Evolutionary conservation across 1,139 yeast genomes (phyloP).

Genomic region (Arxiozyma telluris): DNA sequence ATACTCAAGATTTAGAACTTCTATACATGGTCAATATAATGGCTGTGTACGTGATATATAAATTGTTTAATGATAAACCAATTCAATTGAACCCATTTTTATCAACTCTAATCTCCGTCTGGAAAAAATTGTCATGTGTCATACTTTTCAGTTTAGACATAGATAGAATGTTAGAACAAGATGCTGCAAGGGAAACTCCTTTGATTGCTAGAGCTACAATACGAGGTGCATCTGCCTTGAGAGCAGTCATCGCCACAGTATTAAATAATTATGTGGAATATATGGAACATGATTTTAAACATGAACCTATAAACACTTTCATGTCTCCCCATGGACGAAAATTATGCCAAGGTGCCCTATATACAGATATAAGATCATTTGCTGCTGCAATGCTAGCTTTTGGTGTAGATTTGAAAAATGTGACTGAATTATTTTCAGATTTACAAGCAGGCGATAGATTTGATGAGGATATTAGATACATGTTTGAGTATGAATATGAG

Average conservation of each 20-base stretch:
- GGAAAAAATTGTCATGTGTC: conserved; percentile 57
- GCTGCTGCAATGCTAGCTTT: conserved; percentile 39
- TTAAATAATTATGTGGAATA: conserved; percentile 39
- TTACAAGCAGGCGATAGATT: conserved; percentile 57
- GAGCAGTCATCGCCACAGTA: conserved; percentile 53
- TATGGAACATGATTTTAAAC: conserved; percentile 43
- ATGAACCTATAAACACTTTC: conserved; percentile 46
- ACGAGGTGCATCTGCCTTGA: conserved; percentile 54
- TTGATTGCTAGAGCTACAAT: conserved; percentile 42
- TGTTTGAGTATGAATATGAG: conserved; percentile 53
- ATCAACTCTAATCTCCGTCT: conserved; percentile 44
- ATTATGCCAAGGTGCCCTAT: conserved; percentile 47
- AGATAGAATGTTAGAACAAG: conserved; percentile 49
- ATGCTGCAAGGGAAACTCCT: conserved; percentile 39
- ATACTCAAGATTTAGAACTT: conserved; percentile 37
- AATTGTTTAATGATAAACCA: conserved; percentile 36
- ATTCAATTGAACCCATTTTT: conserved; percentile 49
- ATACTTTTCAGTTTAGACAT: conserved; percentile 51
- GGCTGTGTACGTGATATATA: conserved; percentile 43
- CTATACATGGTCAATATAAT: conserved; percentile 47
- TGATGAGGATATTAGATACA: conserved; percentile 65
- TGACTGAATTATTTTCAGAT: conserved; percentile 47
- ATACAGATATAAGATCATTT: conserved; percentile 45
- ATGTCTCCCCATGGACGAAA: conserved; percentile 56
- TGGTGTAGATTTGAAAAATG: conserved; percentile 39